Evolutionary conservation across 169 alveolate species (phyloP), one percentile per base, ranked within the genome.

Genomic region (Plasmodium coatneyi): DNA sequence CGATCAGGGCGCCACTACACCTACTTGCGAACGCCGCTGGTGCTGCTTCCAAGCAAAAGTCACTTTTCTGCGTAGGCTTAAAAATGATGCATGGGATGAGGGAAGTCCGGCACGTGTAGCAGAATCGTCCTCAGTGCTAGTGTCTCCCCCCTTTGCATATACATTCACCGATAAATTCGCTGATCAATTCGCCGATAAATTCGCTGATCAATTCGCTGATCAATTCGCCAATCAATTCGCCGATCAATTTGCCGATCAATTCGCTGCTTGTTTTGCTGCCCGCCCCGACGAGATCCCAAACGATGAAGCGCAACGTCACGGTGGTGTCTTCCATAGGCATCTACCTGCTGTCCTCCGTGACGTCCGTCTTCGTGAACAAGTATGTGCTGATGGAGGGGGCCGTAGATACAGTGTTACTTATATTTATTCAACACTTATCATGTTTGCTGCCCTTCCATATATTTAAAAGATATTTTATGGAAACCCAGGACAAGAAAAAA

Each of bases 291-390:
- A 46, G 30, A 19, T 1, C 9, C 80, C 34, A 30, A 60, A 82
- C 43, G 60, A 22, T 10, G 60, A 60, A 82, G 34, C 39, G n/a
- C 80, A 66, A 66, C 19, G 36, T 82, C 30, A 28, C 82, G 7
- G 92, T 82, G 28, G 71, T 82, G 10, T 66, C 46, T 14, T 86
- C 87, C 32, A 86, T 76, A 52, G 70, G 54, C 52, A 74, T 78
- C 66, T 86, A 86, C 30, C 36, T 86, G 30, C 34, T 78, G 39
- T 86, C 93, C 25, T 86, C 93, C 25, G 79, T 86, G 66, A 76
- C 93, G 30, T 72, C 93, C 10, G 93, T 86, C 19, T 86, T 86
- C 66, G 86, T 54, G 41, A 86, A 86, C 43, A 86, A 86, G 70
- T 46, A 86, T 54, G 86, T 86, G 56, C 66, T 86, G 80, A 86